phyloP scores from a whole-genome alignment of 2,329 filamentous ascomycete species.

The Colletotrichum noveboracense region DNA sequence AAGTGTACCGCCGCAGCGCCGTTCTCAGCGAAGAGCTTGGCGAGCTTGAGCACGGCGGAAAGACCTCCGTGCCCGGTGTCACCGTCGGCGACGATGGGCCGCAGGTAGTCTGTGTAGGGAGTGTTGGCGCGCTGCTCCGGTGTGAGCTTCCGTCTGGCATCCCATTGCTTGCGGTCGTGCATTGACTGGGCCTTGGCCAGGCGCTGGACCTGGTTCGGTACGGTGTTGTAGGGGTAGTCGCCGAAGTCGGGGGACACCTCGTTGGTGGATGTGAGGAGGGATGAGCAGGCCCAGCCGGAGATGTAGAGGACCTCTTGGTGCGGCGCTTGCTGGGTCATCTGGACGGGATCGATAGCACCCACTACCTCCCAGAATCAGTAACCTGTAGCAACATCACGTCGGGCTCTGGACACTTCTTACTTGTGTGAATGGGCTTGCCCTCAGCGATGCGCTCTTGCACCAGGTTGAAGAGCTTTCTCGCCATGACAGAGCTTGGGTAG shows the following conservation, averaged over 20 bases:
- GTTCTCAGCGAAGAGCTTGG: conserved; percentile 97
- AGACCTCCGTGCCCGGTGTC: conserved; percentile 95
- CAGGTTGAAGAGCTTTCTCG: conserved; percentile 90
- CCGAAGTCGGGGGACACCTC: conserved; percentile 98
- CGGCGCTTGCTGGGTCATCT: conserved; percentile 98
- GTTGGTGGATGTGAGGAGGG: conserved; percentile 90
- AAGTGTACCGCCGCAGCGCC: conserved; percentile 97
- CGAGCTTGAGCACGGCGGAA: conserved; percentile 91
- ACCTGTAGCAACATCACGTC: neutral
- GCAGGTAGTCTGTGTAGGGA: conserved; percentile 89
- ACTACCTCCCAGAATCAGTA: conserved; percentile 54
- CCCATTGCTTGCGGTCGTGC: conserved; percentile 96
- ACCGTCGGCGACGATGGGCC: conserved; percentile 94
- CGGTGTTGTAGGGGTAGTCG: conserved; percentile 98
- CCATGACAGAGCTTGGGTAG: conserved; percentile 94
- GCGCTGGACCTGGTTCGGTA: conserved; percentile 96
- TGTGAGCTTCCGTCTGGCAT: conserved; percentile 79
- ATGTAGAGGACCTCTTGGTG: conserved; percentile 97
- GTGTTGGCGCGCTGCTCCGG: conserved; percentile 74
- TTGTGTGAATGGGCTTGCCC: conserved; percentile 91
- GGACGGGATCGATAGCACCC: conserved; percentile 97
- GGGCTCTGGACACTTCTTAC: conserved; percentile 52
- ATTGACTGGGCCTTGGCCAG: conserved; percentile 96
- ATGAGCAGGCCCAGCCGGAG: conserved; percentile 97
- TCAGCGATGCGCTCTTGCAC: conserved; percentile 78